These are phyloP conservation scores for Nepenthes alata DNA, from an alignment of 179 eudicot species.

Conservation along the genomic window DNA sequence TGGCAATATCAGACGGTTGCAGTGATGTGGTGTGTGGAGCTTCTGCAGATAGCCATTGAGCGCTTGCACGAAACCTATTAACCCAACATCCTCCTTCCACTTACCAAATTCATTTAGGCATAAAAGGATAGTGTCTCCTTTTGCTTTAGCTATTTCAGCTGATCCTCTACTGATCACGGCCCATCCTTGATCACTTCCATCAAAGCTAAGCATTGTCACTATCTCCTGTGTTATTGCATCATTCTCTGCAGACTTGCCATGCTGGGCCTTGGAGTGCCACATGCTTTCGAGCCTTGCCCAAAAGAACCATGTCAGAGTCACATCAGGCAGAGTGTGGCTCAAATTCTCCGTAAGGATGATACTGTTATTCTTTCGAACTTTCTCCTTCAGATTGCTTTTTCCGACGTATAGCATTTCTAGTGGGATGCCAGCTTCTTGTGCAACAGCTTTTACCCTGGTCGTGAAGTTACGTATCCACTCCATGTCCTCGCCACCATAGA, in stretches of 20 bases:
- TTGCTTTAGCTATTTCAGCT: constrained; percentile 35
- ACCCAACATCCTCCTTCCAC: constrained; percentile 23
- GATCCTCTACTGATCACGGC: constrained; percentile 41
- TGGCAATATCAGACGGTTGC: constrained; percentile 47
- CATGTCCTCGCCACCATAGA: constrained; percentile 49
- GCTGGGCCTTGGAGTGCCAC: constrained; percentile 67
- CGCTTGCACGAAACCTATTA: constrained; percentile 32
- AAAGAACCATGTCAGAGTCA: constrained; percentile 47
- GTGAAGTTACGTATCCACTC: constrained; percentile 35
- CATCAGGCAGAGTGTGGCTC: constrained; percentile 38
- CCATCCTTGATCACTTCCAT: constrained; percentile 58
- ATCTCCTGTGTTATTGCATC: constrained; percentile 51
- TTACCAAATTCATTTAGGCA: constrained; percentile 20
- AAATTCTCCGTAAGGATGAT: constrained; percentile 21
- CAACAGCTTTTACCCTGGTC: constrained; percentile 14
- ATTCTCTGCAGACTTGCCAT: constrained; percentile 33
- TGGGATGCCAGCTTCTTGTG: constrained; percentile 22
- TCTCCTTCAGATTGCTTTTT: constrained; percentile 48
- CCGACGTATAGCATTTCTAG: constrained; percentile 65
- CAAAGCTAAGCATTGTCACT: constrained; percentile 43
- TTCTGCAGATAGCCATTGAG: constrained; percentile 23
- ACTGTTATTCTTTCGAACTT: constrained; percentile 24
- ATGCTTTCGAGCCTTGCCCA: constrained; percentile 63
- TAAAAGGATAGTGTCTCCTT: constrained; percentile 27
- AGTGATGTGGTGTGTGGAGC: constrained; percentile 37